These are phyloP conservation scores for Aschersonia sp. DNA, from an alignment of 2,329 filamentous ascomycete genomes.

Conservation along the genomic window DNA sequence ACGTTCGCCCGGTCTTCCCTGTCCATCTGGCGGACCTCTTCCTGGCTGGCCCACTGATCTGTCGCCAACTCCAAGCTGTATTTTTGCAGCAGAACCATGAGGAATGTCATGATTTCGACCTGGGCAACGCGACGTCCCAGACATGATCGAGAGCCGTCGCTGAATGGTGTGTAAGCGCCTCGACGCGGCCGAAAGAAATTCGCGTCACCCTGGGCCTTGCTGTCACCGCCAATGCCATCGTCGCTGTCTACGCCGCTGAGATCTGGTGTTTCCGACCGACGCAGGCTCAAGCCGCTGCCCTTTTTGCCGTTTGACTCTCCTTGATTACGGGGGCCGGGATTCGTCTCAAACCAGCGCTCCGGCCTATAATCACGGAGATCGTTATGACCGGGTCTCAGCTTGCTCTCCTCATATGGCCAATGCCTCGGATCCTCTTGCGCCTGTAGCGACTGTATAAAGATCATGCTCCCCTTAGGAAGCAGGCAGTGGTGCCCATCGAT, in stretches of 20 bases:
- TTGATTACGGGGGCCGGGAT: constrained; percentile 6
- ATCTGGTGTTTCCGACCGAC: constrained; percentile 7
- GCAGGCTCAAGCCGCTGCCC: background rate
- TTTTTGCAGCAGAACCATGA: constrained; percentile 39
- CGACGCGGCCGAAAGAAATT: constrained; percentile 43
- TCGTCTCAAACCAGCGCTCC: constrained; percentile 51
- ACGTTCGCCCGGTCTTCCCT: constrained; percentile 29
- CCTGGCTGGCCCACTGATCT: constrained; percentile 39
- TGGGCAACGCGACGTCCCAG: constrained; percentile 44
- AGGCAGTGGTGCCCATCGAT: constrained; percentile 42
- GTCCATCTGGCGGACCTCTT: constrained; percentile 37
- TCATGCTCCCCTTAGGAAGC: constrained; percentile 39
- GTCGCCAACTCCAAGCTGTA: constrained; percentile 60
- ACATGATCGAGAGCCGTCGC: constrained; percentile 42
- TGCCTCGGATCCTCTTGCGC: constrained; percentile 56
- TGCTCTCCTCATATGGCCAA: constrained; percentile 45
- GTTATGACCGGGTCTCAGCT: constrained; percentile 23
- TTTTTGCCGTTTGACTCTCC: constrained; percentile 3
- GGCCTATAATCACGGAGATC: constrained; percentile 58
- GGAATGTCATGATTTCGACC: constrained; percentile 40
- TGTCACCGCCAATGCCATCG: constrained; percentile 42
- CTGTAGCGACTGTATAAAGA: constrained; percentile 41
- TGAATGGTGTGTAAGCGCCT: constrained; percentile 45
- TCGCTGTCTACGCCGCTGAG: constrained; percentile 27
- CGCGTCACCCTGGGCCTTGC: constrained; percentile 40